These are phyloP conservation scores for Globisporangium cystogenes DNA, from an alignment of 352 stramenopile genomes.

Conservation along the genomic window DNA sequence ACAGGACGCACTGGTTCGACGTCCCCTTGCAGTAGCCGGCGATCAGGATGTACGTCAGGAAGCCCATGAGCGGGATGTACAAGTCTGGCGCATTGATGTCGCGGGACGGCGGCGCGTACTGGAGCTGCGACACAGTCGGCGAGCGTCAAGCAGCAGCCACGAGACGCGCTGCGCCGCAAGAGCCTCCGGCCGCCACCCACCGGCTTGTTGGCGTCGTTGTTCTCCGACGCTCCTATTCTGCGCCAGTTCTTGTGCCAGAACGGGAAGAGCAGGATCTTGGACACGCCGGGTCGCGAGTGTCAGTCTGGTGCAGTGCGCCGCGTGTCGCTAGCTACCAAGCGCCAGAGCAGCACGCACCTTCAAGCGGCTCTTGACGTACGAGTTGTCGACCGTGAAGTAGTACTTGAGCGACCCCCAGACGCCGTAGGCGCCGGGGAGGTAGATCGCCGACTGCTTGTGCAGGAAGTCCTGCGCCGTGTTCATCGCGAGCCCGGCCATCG, in stretches of 20 bases:
- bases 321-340: no score
- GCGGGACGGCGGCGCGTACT: slow-evolving; percentile 87
- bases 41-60: slow-evolving; percentile 98
- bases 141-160: not conserved
- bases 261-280: slow-evolving; percentile 81
- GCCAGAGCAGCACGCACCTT: slow-evolving; percentile 51
- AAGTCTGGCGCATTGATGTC: slow-evolving; percentile 98
- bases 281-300: not conserved
- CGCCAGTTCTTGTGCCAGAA: slow-evolving; percentile 88
- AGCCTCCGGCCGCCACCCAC: no score
- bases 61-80: slow-evolving; percentile 99
- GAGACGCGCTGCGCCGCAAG: no score
- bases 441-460: slow-evolving; percentile 77
- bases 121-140: slow-evolving; percentile 25
- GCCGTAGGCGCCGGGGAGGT: slow-evolving; percentile 71
- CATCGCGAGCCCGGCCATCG: slow-evolving; percentile 82
- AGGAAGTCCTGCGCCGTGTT: slow-evolving; percentile 81
- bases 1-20: slow-evolving; percentile 70
- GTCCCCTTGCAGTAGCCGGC: slow-evolving; percentile 95
- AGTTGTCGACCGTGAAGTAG: slow-evolving; percentile 90
- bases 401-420: slow-evolving; percentile 83
- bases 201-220: slow-evolving; percentile 49
- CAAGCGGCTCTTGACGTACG: slow-evolving; percentile 82
- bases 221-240: slow-evolving; percentile 54
- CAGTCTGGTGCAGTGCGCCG: not conserved